Conservation (phyloP, 441 rosid genomes). For the Adansonia grandidieri region DNA sequence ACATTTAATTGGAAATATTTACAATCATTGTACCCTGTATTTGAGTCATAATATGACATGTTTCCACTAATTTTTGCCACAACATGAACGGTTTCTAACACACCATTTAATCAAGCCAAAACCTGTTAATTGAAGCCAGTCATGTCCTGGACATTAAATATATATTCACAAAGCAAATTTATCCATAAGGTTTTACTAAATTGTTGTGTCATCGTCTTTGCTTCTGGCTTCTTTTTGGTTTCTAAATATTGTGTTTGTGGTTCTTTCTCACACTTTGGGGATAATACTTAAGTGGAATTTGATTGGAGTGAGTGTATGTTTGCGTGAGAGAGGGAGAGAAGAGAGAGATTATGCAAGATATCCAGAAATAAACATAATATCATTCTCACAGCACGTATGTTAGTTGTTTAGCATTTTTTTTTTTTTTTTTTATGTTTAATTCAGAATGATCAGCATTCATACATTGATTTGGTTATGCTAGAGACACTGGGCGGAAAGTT, state of each 20-base stretch:
- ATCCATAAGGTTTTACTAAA: not conserved
- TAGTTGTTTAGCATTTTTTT: not conserved
- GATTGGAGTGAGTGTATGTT: not conserved
- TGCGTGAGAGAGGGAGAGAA: not conserved
- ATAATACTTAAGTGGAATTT: not conserved
- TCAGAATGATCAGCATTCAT: conserved; percentile 27
- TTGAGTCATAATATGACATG: not conserved
- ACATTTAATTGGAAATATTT: not conserved
- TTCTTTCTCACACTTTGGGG: not conserved
- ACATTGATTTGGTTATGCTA: conserved; percentile 42
- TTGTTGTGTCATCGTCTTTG: not conserved
- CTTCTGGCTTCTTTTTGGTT: not conserved
- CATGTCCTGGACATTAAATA: not conserved
- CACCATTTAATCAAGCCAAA: too few species aligned
- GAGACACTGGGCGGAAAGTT: conserved; percentile 91
- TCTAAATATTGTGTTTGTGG: not conserved
- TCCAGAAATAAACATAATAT: conserved; percentile 1
- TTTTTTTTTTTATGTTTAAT: conserved; percentile 6
- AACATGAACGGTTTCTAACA: too few species aligned
- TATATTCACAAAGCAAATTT: not conserved
- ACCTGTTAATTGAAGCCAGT: not conserved
- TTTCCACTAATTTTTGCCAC: not conserved
- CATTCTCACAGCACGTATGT: not conserved
- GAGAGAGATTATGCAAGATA: not conserved
- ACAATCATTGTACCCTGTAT: not conserved